phyloP scores from a whole-genome alignment of 176 grass and related monocot genomes.

The Aegilops speltoides region DNA sequence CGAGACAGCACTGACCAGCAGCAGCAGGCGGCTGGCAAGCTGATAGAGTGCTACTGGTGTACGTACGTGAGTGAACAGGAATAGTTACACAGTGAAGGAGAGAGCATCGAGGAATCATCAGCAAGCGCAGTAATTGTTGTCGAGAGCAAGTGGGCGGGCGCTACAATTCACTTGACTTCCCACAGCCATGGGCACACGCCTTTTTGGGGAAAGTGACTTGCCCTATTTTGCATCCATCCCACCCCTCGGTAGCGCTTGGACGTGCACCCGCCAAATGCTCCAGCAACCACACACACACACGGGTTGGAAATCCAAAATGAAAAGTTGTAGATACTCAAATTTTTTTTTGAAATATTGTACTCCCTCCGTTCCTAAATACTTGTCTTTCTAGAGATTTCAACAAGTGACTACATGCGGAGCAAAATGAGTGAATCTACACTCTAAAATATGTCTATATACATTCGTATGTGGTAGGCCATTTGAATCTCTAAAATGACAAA shows the following conservation, averaged over 20 bases:
- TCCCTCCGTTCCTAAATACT: too few relatives aligned
- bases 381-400: too few relatives aligned
- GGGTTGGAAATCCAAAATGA: too few relatives aligned
- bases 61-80: background rate
- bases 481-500: too few relatives aligned
- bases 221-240: background rate
- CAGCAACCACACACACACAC: too few relatives aligned
- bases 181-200: background rate
- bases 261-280: too few relatives aligned
- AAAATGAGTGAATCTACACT: too few relatives aligned
- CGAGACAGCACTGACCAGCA: background rate
- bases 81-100: background rate
- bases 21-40: background rate
- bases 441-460: too few relatives aligned
- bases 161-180: background rate
- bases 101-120: background rate
- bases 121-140: background rate
- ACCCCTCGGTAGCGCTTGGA: background rate
- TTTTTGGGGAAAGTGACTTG: conserved; percentile 14
- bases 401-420: too few relatives aligned
- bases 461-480: too few relatives aligned
- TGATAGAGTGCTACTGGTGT: background rate
- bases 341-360: too few relatives aligned
- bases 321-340: too few relatives aligned
- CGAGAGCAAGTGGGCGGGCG: background rate